phyloP scores from a whole-genome alignment of 2,329 filamentous ascomycete genomes.

The Cladosporium austrohemisphaericum region DNA sequence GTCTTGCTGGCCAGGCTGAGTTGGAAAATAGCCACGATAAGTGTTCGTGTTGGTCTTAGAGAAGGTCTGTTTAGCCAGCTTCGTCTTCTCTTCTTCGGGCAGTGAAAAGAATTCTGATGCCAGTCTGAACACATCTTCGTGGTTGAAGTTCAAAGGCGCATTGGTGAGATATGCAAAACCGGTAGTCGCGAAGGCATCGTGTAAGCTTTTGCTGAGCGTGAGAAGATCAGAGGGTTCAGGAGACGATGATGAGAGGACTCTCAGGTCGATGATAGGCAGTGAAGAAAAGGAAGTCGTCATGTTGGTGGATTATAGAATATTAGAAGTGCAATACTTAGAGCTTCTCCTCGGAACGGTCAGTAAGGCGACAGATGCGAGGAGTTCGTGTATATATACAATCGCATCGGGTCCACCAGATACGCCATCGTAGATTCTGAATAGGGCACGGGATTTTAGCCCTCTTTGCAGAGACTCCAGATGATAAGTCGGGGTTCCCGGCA shows the following conservation, averaged over 20 bases:
- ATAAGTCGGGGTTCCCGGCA: constrained; percentile 1
- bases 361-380: too few species aligned
- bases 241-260: constrained; percentile 29
- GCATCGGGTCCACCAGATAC: too few species aligned
- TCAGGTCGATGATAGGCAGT: constrained; percentile 42
- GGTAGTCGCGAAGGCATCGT: constrained; percentile 43
- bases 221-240: constrained; percentile 28
- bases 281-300: constrained; percentile 44
- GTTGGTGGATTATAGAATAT: too few species aligned
- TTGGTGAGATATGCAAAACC: constrained; percentile 48
- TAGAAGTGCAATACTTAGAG: too few species aligned
- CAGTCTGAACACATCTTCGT: constrained; percentile 42
- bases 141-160: constrained; percentile 39
- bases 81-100: constrained; percentile 18
- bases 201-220: constrained; percentile 36
- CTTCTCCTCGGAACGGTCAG: too few species aligned
- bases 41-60: constrained; percentile 40
- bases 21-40: constrained; percentile 47
- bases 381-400: too few species aligned
- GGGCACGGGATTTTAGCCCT: background rate
- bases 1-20: constrained; percentile 37
- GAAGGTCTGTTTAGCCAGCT: constrained; percentile 43
- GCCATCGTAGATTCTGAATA: background rate
- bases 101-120: constrained; percentile 28
- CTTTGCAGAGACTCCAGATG: background rate